Conservation (phyloP, 2,329 filamentous ascomycete genomes). For the Penicillium griseofulvum region DNA sequence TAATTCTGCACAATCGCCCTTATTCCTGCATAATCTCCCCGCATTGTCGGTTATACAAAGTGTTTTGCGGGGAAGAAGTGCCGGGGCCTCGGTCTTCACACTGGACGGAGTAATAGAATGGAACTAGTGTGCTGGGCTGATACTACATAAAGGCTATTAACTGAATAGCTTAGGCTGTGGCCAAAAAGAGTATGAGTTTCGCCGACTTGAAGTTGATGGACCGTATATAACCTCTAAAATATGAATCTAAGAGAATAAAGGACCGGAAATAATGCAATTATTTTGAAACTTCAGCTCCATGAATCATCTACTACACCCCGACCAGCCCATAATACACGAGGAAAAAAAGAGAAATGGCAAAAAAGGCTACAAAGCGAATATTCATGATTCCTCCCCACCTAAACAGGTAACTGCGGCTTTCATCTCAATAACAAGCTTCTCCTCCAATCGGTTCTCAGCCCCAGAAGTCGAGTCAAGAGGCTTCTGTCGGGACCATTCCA, state of each 20-base stretch:
- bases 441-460: constrained; percentile 67
- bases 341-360: constrained; percentile 5
- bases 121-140: not conserved
- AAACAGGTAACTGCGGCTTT: constrained; percentile 52
- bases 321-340: constrained; percentile 14
- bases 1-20: not conserved
- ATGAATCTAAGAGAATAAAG: not conserved
- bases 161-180: not conserved
- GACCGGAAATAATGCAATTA: not conserved
- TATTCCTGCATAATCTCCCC: not conserved
- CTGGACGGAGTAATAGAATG: not conserved
- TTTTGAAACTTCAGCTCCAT: constrained; percentile 5
- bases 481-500: constrained; percentile 55
- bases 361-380: constrained; percentile 18
- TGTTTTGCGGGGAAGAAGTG: constrained; percentile 15
- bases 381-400: constrained; percentile 36
- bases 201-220: too few relatives aligned
- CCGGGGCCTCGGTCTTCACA: constrained; percentile 11
- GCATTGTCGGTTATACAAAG: not conserved
- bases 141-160: not conserved
- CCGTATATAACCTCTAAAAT: not conserved
- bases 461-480: constrained; percentile 41
- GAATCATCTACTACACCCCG: constrained; percentile 15
- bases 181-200: too few relatives aligned
- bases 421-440: constrained; percentile 70